Evolutionary conservation across 1,139 yeast species (phyloP), one percentile per base, ranked within the genome.

Genomic region (Sugiyamaella japonica): DNA sequence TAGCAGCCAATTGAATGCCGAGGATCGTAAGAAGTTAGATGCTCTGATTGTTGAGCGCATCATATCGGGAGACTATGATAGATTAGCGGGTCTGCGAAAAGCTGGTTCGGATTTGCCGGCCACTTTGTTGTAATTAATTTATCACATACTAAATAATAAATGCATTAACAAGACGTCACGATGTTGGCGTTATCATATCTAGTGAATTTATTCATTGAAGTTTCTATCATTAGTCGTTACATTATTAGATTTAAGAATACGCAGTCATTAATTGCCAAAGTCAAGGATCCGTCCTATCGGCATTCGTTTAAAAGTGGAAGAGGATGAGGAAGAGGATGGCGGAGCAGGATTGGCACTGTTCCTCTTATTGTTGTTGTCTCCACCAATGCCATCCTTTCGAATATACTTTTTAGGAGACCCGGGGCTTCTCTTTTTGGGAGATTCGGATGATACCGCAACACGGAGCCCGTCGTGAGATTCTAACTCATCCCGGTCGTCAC

Each of bases 1-100:
- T 59, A 79, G 81, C 59, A 80, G 78, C 66, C 81, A 82, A 61
- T 79, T 83, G 67, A 77, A 84, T 51, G 72, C 76, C 46, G 81
- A 79, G 63, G 89, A 84, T 65, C 76, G 83, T 59, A 78, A 79
- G 71, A 83, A 83, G 67, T 80, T 89, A 70, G 95, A 88, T 70
- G 89, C 85, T 63, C 77, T 86, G 67, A 86, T 88, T 60, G 84
- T 89, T 61, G 93, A 90, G 63, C 80, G 95, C 71, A 86, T 88
- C 65, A 79, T 88, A 68, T 82, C 85, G 58, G 96, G 96, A 61
- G 95, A 88, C 68, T 88, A 89, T 73, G 96, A 89, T 72, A 84
- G 81, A 69, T 79, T 88, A 67, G 83, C 86, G 44, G 86, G 85
- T 57, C 77, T 87, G 68, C 84, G 83, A 75, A 81, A 81, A 66